phyloP scores from a whole-genome alignment of 805 yeast species.

The Ogataea saltuana region DNA sequence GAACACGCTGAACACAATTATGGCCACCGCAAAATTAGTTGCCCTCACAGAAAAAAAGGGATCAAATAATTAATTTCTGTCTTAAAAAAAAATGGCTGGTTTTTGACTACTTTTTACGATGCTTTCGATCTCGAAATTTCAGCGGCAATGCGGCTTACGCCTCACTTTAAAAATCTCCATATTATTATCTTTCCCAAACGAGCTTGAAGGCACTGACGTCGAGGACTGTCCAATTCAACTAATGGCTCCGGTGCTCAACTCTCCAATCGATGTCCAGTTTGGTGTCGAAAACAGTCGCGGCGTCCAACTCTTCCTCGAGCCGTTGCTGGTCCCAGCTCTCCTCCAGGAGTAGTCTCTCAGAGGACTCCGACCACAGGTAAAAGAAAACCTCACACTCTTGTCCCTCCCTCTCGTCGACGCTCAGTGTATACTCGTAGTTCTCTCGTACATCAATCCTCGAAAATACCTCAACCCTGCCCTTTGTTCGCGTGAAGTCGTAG shows the following conservation, averaged over 20 bases:
- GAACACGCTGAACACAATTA: too few species aligned
- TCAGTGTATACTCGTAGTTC: not conserved
- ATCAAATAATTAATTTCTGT: constrained; percentile 1
- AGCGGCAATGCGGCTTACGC: constrained; percentile 11
- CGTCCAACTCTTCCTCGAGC: not conserved
- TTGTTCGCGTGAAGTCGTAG: constrained; percentile 10
- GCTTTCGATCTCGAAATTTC: not conserved
- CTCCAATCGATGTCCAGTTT: too few species aligned
- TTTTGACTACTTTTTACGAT: constrained; percentile 1
- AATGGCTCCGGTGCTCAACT: too few species aligned
- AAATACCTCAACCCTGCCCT: constrained; percentile 7
- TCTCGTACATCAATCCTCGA: not conserved
- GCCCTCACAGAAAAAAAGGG: not conserved
- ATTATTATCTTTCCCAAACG: constrained; percentile 2
- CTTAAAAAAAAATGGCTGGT: constrained; percentile 22
- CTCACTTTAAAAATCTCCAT: constrained; percentile 3
- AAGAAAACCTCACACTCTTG: constrained; percentile 1
- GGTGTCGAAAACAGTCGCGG: not conserved
- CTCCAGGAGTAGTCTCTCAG: constrained; percentile 9
- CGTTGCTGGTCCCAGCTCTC: not conserved
- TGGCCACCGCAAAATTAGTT: too few species aligned
- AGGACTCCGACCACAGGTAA: constrained; percentile 17
- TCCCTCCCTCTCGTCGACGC: not conserved
- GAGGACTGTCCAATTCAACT: too few species aligned
- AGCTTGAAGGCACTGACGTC: too few species aligned